A percentile compares a stretch with the other conserved stretches of the same genome.
Evolutionary conservation across 768 basidiomycete genomes (phyloP).

Genomic region (Coprinellus micaceus): DNA sequence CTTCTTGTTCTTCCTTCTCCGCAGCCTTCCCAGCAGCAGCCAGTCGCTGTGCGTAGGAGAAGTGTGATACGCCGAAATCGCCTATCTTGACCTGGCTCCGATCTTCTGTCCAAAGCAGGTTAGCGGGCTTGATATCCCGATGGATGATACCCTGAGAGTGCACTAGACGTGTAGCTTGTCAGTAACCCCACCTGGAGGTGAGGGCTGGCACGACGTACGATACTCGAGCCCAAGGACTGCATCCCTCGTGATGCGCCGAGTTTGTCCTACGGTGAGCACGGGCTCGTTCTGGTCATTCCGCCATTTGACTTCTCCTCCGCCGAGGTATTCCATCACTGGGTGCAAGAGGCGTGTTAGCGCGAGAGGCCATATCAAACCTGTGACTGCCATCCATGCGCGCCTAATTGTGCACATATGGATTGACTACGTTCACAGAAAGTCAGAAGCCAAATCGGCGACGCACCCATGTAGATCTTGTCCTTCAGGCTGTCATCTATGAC

Average conservation of each 20-base stretch:
- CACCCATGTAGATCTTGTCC: conserved; percentile 92
- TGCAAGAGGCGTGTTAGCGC: conserved; percentile 13
- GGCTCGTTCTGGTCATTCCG: conserved; percentile 60
- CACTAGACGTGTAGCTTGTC: conserved; percentile 47
- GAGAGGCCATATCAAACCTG: conserved; percentile 4
- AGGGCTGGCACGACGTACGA: conserved; percentile 50
- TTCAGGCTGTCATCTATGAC: conserved; percentile 91
- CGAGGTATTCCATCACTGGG: conserved; percentile 93
- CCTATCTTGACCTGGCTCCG: conserved; percentile 91
- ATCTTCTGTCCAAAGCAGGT: conserved; percentile 87
- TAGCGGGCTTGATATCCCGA: conserved; percentile 98
- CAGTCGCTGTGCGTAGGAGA: conserved; percentile 83
- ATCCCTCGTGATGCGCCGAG: conserved; percentile 85
- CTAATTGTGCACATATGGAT: not conserved
- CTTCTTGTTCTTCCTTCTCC: conserved; percentile 46
- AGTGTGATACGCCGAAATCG: conserved; percentile 97
- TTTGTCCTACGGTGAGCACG: conserved; percentile 77
- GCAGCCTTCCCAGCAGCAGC: conserved; percentile 54
- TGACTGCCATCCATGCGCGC: not conserved
- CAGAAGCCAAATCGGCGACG: conserved; percentile 30
- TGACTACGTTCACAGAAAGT: not conserved
- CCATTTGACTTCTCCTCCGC: conserved; percentile 95
- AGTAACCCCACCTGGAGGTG: conserved; percentile 9
- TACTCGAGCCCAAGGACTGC: conserved; percentile 94
- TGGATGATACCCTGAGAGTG: conserved; percentile 98